These are phyloP conservation scores for Choiromyces venosus DNA, from an alignment of 495 filamentous ascomycete species.

Conservation along the genomic window DNA sequence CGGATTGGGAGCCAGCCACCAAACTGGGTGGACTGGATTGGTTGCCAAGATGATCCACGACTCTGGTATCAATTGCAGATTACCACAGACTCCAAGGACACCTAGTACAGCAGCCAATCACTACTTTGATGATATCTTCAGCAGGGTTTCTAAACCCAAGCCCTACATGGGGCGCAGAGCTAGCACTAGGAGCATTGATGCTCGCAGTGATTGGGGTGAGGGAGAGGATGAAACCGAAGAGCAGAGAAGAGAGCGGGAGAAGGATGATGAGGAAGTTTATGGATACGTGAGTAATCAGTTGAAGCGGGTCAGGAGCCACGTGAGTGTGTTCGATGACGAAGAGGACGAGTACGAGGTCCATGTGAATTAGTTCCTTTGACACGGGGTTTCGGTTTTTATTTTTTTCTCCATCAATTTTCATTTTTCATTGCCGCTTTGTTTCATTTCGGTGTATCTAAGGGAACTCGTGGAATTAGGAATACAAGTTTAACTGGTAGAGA, in stretches of 20 bases:
- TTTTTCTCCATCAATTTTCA: neutral
- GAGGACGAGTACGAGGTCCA: conserved; percentile 57
- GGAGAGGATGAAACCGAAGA: conserved; percentile 44
- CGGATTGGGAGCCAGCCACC: conserved; percentile 86
- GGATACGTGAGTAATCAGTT: conserved; percentile 68
- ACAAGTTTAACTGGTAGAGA: neutral
- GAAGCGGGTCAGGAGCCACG: conserved; percentile 55
- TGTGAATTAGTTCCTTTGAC: neutral
- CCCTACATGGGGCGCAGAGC: conserved; percentile 62
- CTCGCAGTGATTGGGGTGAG: conserved; percentile 67
- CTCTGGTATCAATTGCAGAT: conserved; percentile 83
- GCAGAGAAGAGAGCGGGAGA: conserved; percentile 46
- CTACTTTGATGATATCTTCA: conserved; percentile 92
- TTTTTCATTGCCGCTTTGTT: neutral
- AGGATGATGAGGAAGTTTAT: conserved; percentile 60
- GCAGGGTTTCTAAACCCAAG: conserved; percentile 48
- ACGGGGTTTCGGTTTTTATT: neutral
- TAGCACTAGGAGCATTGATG: conserved; percentile 81
- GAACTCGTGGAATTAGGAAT: neutral
- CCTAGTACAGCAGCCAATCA: conserved; percentile 75
- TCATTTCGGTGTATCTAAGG: neutral
- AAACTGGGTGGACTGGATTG: conserved; percentile 95
- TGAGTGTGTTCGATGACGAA: conserved; percentile 48
- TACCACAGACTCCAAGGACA: conserved; percentile 86
- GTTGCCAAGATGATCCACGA: conserved; percentile 97